Evolutionary conservation across 202 grass and related monocot species (phyloP).

Genomic region (Panicum hallii): DNA sequence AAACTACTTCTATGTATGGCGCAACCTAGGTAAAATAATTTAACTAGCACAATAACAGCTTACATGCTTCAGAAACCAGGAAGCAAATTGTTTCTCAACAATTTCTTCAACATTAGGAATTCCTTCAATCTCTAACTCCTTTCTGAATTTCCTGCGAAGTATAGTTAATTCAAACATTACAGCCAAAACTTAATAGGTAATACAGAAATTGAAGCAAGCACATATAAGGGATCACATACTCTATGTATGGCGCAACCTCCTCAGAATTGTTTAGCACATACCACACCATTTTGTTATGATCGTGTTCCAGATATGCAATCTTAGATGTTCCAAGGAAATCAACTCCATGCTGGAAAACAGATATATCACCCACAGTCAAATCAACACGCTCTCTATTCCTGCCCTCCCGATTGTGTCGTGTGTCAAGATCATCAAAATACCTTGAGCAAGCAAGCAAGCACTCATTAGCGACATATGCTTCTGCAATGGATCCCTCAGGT

Average conservation of each 20-base stretch:
- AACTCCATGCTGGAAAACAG: not conserved
- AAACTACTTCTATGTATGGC: too few relatives aligned
- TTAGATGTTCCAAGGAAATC: not conserved
- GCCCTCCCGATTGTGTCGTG: too few relatives aligned
- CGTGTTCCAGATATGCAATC: not conserved
- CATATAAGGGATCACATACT: too few relatives aligned
- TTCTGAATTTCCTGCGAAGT: too few relatives aligned
- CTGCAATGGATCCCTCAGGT: not conserved
- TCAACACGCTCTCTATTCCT: too few relatives aligned
- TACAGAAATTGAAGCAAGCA: too few relatives aligned
- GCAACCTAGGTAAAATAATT: too few relatives aligned
- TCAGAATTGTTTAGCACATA: not conserved
- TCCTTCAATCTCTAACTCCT: not conserved
- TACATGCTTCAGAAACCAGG: not conserved
- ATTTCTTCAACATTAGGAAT: not conserved
- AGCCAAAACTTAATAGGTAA: too few relatives aligned
- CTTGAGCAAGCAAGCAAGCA: too few relatives aligned
- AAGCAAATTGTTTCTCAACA: not conserved
- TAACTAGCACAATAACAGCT: not conserved
- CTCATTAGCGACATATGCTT: not conserved
- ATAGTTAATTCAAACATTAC: too few relatives aligned
- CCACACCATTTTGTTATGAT: not conserved
- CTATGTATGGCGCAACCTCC: not conserved
- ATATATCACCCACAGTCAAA: not conserved
- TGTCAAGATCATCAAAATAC: too few relatives aligned